phyloP scores from a whole-genome alignment of 2,329 filamentous ascomycete genomes.

The Cladosporium halotolerans region DNA sequence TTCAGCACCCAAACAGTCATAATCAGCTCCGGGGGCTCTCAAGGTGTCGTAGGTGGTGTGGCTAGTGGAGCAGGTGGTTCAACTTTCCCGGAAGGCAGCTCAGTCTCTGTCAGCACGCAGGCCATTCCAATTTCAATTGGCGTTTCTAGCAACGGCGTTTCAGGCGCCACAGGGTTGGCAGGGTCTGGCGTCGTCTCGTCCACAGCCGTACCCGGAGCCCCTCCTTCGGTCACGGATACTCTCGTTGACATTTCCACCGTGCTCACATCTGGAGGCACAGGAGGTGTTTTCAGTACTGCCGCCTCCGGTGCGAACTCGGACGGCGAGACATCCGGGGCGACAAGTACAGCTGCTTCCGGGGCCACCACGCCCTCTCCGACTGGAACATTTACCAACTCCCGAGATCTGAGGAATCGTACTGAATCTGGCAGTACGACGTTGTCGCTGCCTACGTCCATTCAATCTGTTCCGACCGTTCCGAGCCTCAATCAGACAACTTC shows the following conservation, averaged over 20 bases:
- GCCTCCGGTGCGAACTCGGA: conserved; percentile 8
- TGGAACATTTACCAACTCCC: not conserved
- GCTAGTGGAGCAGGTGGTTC: not conserved
- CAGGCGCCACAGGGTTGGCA: conserved; percentile 13
- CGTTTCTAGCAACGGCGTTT: not conserved
- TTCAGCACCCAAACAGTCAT: conserved; percentile 5
- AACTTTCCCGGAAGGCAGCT: conserved; percentile 1
- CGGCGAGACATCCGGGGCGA: not conserved
- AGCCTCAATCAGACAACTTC: too few species aligned
- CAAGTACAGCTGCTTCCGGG: not conserved
- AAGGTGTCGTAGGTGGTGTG: not conserved
- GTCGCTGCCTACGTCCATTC: too few species aligned
- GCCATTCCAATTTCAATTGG: conserved; percentile 2
- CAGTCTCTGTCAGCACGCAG: conserved; percentile 15
- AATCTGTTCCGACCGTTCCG: too few species aligned
- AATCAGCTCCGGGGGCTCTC: not conserved
- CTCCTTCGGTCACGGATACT: not conserved
- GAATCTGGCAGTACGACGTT: not conserved
- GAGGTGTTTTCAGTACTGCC: conserved; percentile 14
- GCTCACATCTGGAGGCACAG: conserved; percentile 8
- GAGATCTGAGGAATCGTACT: not conserved
- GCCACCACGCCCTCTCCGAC: not conserved
- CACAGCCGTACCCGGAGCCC: not conserved
- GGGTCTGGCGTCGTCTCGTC: conserved; percentile 14
- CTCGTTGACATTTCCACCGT: not conserved